Conservation (phyloP, 2,329 filamentous ascomycete genomes). For the Calonectria crousiana region DNA sequence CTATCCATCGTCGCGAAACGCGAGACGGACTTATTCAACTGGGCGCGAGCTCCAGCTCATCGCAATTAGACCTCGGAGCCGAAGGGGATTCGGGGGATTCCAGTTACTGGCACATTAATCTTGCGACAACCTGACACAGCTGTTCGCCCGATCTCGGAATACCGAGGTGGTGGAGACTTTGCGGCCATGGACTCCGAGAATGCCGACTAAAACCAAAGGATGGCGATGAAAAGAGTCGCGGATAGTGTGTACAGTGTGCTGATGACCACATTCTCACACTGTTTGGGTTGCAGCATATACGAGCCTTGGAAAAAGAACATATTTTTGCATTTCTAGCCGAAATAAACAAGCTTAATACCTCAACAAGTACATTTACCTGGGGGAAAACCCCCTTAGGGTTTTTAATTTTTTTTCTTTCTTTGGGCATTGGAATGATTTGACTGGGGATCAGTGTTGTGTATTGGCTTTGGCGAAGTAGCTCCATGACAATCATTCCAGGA, state of each 20-base stretch:
- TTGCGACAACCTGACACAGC: background rate
- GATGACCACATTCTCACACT: background rate
- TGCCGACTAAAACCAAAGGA: background rate
- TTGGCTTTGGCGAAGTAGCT: no score
- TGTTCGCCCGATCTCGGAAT: conserved; percentile 17
- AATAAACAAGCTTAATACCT: no score
- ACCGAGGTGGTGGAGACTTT: conserved; percentile 21
- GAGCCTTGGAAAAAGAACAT: no score
- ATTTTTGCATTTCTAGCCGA: no score
- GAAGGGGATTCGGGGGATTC: conserved; percentile 6
- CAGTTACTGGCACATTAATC: background rate
- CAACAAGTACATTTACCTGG: no score
- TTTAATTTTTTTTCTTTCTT: no score
- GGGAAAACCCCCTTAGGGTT: no score
- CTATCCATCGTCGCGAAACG: background rate
- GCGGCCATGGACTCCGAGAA: conserved; percentile 13
- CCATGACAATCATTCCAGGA: no score
- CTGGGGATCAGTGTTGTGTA: no score
- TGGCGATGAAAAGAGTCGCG: background rate
- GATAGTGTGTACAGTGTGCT: background rate
- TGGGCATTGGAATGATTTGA: no score
- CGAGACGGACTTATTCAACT: background rate
- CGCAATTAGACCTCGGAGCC: conserved; percentile 20
- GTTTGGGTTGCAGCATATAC: background rate
- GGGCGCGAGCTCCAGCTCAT: background rate